Percentiles rank a stretch among this genome's conserved stretches.
These are phyloP conservation scores for Mrakia hoshinonis DNA, from an alignment of 768 basidiomycete species.

Conservation along the genomic window DNA sequence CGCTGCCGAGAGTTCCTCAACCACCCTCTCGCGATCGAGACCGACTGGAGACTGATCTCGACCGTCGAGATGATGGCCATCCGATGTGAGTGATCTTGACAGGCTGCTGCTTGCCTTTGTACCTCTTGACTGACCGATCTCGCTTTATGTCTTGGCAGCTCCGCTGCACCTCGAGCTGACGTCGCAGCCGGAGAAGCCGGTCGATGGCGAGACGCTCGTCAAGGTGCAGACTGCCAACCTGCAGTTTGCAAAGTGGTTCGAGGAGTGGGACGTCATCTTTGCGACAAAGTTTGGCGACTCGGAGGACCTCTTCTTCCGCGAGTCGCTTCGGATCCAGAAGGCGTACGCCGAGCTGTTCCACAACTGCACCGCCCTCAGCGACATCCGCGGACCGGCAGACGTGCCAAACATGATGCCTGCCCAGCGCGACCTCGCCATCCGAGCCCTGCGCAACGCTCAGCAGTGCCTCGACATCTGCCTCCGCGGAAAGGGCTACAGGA, in stretches of 20 bases:
- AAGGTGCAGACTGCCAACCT: conserved; percentile 63
- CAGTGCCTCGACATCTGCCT: conserved; percentile 77
- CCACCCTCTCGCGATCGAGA: conserved; percentile 81
- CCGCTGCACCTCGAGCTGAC: conserved; percentile 71
- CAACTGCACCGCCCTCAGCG: conserved; percentile 37
- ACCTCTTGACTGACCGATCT: neutral
- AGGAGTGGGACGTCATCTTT: conserved; percentile 40
- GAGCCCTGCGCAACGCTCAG: conserved; percentile 73
- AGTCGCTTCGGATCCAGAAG: conserved; percentile 51
- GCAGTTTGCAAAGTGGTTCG: conserved; percentile 71
- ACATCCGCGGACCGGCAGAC: conserved; percentile 74
- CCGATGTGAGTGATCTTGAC: conserved; percentile 46
- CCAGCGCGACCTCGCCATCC: conserved; percentile 69
- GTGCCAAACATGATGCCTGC: conserved; percentile 69
- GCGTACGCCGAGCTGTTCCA: conserved; percentile 38
- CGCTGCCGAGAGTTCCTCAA: conserved; percentile 69
- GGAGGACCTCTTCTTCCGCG: conserved; percentile 71
- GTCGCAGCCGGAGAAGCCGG: conserved; percentile 54
- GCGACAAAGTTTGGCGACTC: conserved; percentile 45
- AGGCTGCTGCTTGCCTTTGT: neutral
- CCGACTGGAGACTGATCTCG: conserved; percentile 89
- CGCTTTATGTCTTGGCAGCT: conserved; percentile 45
- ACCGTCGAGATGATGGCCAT: conserved; percentile 88
- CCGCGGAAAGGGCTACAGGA: conserved; percentile 61
- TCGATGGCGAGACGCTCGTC: conserved; percentile 63